Evolutionary conservation across 2,329 filamentous ascomycete genomes (phyloP).

Genomic region (Periconia sp.): DNA sequence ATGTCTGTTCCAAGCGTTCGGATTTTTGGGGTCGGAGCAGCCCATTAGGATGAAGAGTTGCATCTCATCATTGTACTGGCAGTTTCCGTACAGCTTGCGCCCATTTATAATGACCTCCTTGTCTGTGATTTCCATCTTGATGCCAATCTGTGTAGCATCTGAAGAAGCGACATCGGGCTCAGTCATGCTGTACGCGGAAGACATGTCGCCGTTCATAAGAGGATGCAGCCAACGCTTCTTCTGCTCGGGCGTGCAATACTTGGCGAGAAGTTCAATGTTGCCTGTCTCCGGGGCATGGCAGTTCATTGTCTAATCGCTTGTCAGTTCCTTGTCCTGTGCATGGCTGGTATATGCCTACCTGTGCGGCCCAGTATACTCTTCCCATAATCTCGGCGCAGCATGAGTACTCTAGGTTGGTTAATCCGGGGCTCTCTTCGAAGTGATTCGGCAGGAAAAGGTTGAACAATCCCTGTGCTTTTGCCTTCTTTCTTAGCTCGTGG

Average conservation of each 20-base stretch:
- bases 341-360: constrained; percentile 28
- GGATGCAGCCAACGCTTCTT: constrained; percentile 59
- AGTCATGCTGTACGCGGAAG: constrained; percentile 59
- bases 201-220: constrained; percentile 56
- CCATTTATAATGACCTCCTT: constrained; percentile 51
- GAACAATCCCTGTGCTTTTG: constrained; percentile 47
- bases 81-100: constrained; percentile 51
- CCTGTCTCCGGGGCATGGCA: constrained; percentile 58
- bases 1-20: constrained; percentile 49
- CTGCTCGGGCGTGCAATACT: constrained; percentile 58
- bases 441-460: constrained; percentile 51
- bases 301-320: constrained; percentile 47
- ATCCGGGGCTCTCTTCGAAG: constrained; percentile 50
- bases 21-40: constrained; percentile 48
- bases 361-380: constrained; percentile 53
- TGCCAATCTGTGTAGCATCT: constrained; percentile 57
- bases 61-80: constrained; percentile 46
- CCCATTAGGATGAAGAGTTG: constrained; percentile 46
- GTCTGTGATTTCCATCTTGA: constrained; percentile 43
- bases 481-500: constrained; percentile 50
- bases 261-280: constrained; percentile 60
- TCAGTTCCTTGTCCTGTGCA: constrained; percentile 1
- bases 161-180: constrained; percentile 59
- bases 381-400: constrained; percentile 57
- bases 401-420: constrained; percentile 55